Base-by-base conservation (phyloP, 1,284 basidiomycete species). In the Marasmius sp. region DNA sequence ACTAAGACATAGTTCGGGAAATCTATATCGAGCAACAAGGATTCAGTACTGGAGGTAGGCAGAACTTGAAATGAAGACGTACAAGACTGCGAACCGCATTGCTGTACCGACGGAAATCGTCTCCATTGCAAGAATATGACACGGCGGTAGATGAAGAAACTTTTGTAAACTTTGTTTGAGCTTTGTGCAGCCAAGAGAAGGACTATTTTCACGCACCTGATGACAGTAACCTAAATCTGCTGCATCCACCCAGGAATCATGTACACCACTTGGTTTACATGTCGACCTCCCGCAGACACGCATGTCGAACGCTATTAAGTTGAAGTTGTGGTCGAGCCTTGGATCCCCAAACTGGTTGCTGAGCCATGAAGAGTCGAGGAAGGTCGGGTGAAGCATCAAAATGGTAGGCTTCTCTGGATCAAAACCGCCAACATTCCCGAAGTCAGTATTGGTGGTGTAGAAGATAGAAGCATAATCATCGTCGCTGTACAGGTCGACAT, bases 241-340 rank as follows among this genome's bases (percentile, higher is more conserved):
- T 1, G 89, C 88, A 45, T 88, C 85, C 2, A 91, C 88, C 83
- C 89, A 92, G 57, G 81, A 81, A 72, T 92, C 89, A 68, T 88
- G 86, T 45, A 78, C 75, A 6, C 80, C 82, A 55, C 75, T 84
- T 9, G 81, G 81, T 58, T 83, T 78, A 61, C 77, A 82, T 2
- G 73, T 70, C 10, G 88, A 89, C 70, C 76, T 80, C n/a, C 90
- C 90, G n/a, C 79, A 77, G n/a, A 81, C 79, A 7, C 89, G 83
- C 66, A 85, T 82, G 71, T 92, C 91, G 70, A 92, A 86, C 8
- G 88, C 86, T 64, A 92, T 84, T 27, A 92, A 70, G 69, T 92
- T 92, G 72, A 80, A 91, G 41, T 76, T 71, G 0, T 73, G 69
- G 63, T 79, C 71, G 39, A 92, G 75, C 47, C 90, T 81, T 1